These are phyloP conservation scores for Diutina mesorugosa DNA, from an alignment of 1,139 yeast genomes.

Conservation along the genomic window DNA sequence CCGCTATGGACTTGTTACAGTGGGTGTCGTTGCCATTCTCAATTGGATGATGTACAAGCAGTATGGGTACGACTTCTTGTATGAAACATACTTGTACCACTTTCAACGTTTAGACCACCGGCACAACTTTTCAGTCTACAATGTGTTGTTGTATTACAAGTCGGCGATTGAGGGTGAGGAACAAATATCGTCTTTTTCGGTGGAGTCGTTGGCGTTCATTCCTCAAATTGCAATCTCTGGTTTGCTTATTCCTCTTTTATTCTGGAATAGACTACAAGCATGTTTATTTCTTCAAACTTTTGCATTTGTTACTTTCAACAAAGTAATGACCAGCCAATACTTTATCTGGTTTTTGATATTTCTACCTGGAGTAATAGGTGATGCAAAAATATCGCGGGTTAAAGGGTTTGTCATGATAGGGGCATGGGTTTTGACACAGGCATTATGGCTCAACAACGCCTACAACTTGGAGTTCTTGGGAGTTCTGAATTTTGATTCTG, in stretches of 20 bases:
- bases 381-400: conserved; percentile 19
- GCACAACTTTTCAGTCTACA: conserved; percentile 86
- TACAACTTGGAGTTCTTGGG: conserved; percentile 78
- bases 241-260: conserved; percentile 45
- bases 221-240: conserved; percentile 66
- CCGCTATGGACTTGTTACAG: conserved; percentile 25
- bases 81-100: conserved; percentile 76
- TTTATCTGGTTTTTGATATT: conserved; percentile 88
- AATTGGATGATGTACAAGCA: conserved; percentile 47
- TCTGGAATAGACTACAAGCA: conserved; percentile 39
- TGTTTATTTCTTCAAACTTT: conserved; percentile 81
- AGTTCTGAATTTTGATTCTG: conserved; percentile 45
- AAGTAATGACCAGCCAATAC: conserved; percentile 89
- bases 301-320: conserved; percentile 81
- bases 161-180: conserved; percentile 21
- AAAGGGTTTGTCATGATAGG: conserved; percentile 26
- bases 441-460: conserved; percentile 66
- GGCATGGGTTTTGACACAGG: conserved; percentile 66
- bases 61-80: conserved; percentile 69
- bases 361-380: conserved; percentile 55
- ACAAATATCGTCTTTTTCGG: neutral
- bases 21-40: conserved; percentile 29
- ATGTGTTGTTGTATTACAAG: conserved; percentile 56
- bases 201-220: conserved; percentile 52
- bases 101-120: conserved; percentile 78